These are phyloP conservation scores for Calonectria pseudoturangicola DNA, from an alignment of 2,329 filamentous ascomycete species.

Conservation along the genomic window DNA sequence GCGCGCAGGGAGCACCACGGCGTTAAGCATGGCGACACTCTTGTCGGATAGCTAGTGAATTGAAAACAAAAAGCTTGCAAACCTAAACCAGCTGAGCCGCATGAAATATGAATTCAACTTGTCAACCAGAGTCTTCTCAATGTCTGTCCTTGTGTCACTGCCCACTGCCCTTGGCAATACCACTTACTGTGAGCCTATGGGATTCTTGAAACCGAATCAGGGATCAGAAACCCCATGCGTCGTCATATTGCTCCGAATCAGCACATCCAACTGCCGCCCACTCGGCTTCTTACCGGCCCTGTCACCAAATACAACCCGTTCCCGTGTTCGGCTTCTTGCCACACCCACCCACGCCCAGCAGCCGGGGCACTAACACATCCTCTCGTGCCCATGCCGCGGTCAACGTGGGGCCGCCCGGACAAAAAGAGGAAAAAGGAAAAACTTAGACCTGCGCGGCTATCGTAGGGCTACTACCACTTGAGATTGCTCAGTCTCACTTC, in stretches of 20 bases:
- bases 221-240: constrained; percentile 17
- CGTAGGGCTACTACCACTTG: neutral
- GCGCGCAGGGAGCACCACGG: constrained; percentile 52
- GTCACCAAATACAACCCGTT: constrained; percentile 26
- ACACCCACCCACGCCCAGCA: constrained; percentile 17
- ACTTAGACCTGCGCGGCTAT: neutral
- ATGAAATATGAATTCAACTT: neutral
- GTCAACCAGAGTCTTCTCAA: neutral
- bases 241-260: constrained; percentile 23
- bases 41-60: constrained; percentile 47
- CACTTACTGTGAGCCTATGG: neutral
- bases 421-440: neutral
- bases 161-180: neutral
- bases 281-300: constrained; percentile 49
- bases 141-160: neutral
- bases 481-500: neutral
- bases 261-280: constrained; percentile 27
- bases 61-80: constrained; percentile 46
- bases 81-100: constrained; percentile 8
- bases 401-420: constrained; percentile 28
- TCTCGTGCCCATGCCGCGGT: constrained; percentile 25
- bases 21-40: constrained; percentile 46
- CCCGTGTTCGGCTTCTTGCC: constrained; percentile 32
- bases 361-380: constrained; percentile 21
- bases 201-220: neutral